Evolutionary conservation across 2,329 filamentous ascomycete species (phyloP).

Genomic region (Penicillium sp.): DNA sequence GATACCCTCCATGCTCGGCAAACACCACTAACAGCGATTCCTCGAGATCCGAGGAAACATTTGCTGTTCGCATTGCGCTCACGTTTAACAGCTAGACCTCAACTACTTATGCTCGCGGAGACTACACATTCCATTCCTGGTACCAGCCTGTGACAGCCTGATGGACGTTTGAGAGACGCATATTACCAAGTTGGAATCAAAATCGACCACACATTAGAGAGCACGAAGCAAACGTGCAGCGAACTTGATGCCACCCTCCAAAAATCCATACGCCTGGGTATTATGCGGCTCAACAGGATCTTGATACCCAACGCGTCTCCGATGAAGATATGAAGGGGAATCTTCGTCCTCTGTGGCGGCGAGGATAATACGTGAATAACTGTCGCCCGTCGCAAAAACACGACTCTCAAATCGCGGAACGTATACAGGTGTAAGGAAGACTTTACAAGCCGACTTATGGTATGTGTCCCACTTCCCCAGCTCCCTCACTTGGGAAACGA

Average conservation of each 20-base stretch:
- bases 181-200: neutral
- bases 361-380: neutral
- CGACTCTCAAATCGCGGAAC: too few relatives aligned
- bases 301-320: neutral
- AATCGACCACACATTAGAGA: neutral
- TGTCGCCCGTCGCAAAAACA: neutral
- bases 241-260: neutral
- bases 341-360: neutral
- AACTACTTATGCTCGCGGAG: too few relatives aligned
- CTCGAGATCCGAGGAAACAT: neutral
- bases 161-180: neutral
- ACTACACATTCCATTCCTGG: neutral
- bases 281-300: slow-evolving; percentile 7
- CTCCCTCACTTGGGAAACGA: too few relatives aligned
- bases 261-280: neutral
- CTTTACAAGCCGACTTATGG: neutral
- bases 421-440: neutral
- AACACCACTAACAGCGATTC: slow-evolving; percentile 1
- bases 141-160: neutral
- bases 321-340: slow-evolving; percentile 2
- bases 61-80: neutral
- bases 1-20: neutral
- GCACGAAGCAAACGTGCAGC: slow-evolving; percentile 4
- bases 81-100: neutral
- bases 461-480: neutral